A percentile compares a stretch with the other conserved stretches of the same genome.
Conservation (phyloP, 441 rosid genomes). For the Omphalea diandra region DNA sequence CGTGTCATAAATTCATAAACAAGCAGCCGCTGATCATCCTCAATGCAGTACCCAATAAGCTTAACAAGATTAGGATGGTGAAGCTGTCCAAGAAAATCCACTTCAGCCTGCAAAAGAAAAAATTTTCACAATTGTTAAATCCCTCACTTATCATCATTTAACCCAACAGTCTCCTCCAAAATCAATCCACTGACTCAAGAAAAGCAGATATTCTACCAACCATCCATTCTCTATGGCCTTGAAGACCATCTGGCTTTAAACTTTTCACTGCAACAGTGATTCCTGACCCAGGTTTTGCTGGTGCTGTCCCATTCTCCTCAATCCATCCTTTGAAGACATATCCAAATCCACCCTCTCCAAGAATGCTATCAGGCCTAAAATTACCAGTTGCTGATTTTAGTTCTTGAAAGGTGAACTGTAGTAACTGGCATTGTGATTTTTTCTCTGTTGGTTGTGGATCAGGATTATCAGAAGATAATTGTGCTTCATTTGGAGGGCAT, state of each 20-base stretch:
- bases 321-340: constrained; percentile 71
- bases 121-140: constrained; percentile 11
- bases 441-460: constrained; percentile 29
- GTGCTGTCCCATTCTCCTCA: constrained; percentile 57
- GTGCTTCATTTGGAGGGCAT: constrained; percentile 52
- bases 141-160: neutral
- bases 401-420: constrained; percentile 48
- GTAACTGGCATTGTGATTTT: constrained; percentile 44
- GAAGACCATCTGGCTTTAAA: constrained; percentile 53
- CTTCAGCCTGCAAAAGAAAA: constrained; percentile 66
- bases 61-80: constrained; percentile 91
- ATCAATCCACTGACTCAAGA: constrained; percentile 38
- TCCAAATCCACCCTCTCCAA: constrained; percentile 76
- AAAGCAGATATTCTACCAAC: constrained; percentile 38
- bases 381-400: constrained; percentile 53
- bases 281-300: constrained; percentile 59
- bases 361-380: constrained; percentile 53
- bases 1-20: constrained; percentile 91
- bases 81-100: constrained; percentile 89
- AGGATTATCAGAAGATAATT: constrained; percentile 45
- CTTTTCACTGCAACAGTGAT: constrained; percentile 62
- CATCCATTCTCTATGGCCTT: constrained; percentile 60
- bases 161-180: constrained; percentile 7
- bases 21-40: constrained; percentile 86
- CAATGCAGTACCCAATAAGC: constrained; percentile 97